Evolutionary conservation across 1,139 yeast species (phyloP).

Genomic region (Kodamaea anthophila): DNA sequence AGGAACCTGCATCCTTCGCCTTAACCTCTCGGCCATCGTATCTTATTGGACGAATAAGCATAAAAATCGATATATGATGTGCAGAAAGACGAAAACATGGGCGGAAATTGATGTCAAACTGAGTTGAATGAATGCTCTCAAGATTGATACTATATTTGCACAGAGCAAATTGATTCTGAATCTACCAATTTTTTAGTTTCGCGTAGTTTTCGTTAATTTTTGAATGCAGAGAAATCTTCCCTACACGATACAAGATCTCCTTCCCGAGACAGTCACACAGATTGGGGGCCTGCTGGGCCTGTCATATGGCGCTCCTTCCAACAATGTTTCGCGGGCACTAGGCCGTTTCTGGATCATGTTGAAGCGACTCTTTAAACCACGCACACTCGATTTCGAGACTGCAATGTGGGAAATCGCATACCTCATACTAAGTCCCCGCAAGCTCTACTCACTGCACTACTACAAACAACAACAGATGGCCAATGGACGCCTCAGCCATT

Average conservation of each 20-base stretch:
- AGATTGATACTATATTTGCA: no score
- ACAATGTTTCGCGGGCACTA: constrained; percentile 4
- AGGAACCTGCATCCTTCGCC: constrained; percentile 48
- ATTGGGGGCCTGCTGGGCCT: constrained; percentile 10
- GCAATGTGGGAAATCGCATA: constrained; percentile 88
- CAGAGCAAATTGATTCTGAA: no score
- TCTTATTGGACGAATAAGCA: constrained; percentile 11
- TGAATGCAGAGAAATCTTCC: no score
- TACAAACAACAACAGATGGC: constrained; percentile 48
- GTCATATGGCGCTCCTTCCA: constrained; percentile 17
- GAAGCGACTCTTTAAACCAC: constrained; percentile 57
- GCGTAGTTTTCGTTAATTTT: no score
- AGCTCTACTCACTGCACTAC: constrained; percentile 76
- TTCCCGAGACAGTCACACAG: constrained; percentile 26
- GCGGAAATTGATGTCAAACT: no score
- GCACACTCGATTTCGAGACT: constrained; percentile 82
- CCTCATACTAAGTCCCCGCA: constrained; percentile 66
- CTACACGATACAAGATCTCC: constrained; percentile 33
- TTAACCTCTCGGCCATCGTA: constrained; percentile 49
- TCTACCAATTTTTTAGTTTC: no score
- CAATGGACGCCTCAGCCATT: constrained; percentile 44
- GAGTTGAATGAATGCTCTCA: no score
- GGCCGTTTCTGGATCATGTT: constrained; percentile 23
- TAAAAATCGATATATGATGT: not conserved
- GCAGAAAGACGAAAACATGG: no score